Percentiles rank a stretch among this genome's conserved stretches.
Evolutionary conservation across 805 yeast species (phyloP).

Genomic region (Sugiyamaella americana): DNA sequence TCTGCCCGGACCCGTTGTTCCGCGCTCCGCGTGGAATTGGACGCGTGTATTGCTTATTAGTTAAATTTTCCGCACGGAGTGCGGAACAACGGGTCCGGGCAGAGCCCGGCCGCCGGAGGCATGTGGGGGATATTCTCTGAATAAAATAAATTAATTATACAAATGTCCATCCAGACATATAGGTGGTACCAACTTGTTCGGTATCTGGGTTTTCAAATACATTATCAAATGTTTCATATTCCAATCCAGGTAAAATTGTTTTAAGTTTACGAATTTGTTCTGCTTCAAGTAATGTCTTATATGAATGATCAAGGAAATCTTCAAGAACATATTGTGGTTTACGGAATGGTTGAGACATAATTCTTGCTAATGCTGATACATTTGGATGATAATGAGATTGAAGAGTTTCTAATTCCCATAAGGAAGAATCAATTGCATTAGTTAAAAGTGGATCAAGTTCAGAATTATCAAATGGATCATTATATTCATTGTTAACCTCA

Average conservation of each 20-base stretch:
- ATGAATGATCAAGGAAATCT: constrained; percentile 91
- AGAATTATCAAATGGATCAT: constrained; percentile 60
- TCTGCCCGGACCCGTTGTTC: no score
- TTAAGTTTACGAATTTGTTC: constrained; percentile 35
- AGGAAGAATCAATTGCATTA: constrained; percentile 72
- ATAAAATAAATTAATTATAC: no score
- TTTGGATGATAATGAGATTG: constrained; percentile 91
- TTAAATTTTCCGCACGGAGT: no score
- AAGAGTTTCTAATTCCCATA: constrained; percentile 85
- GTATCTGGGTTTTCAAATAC: constrained; percentile 15
- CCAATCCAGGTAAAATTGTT: constrained; percentile 53
- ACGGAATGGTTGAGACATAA: constrained; percentile 82
- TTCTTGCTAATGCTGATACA: constrained; percentile 83
- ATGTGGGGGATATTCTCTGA: no score
- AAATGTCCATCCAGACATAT: constrained; percentile 18
- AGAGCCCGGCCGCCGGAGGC: no score
- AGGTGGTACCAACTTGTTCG: constrained; percentile 2
- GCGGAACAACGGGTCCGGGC: no score
- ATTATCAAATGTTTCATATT: constrained; percentile 37
- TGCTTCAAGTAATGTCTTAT: constrained; percentile 55
- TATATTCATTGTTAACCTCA: constrained; percentile 15
- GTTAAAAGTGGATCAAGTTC: constrained; percentile 75
- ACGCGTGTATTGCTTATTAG: no score
- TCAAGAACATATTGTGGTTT: constrained; percentile 85
- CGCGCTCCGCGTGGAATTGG: no score